Conservation (phyloP, 2,329 filamentous ascomycete genomes). For the Ramularia endophylla region DNA sequence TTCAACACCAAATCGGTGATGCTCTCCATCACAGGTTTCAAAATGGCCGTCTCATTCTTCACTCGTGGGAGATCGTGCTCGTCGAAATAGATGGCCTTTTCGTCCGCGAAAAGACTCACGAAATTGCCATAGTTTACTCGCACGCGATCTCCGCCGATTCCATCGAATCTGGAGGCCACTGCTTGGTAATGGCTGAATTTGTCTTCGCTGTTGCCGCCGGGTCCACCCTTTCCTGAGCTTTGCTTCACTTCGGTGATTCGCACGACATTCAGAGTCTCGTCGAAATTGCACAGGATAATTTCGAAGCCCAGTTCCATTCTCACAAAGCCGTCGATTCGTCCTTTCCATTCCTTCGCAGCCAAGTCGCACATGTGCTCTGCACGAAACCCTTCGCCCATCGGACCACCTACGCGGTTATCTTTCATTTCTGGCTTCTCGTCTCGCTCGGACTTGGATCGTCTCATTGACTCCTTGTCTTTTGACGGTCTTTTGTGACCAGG, state of each 20-base stretch:
- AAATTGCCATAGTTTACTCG: conserved; percentile 45
- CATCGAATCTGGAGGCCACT: conserved; percentile 38
- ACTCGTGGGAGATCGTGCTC: conserved; percentile 35
- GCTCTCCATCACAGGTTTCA: conserved; percentile 38
- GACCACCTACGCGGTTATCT: conserved; percentile 5
- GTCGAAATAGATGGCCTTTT: conserved; percentile 30
- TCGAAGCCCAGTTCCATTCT: conserved; percentile 68
- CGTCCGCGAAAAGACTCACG: conserved; percentile 42
- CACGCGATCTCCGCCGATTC: conserved; percentile 41
- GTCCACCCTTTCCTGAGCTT: conserved; percentile 6
- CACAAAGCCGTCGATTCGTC: conserved; percentile 56
- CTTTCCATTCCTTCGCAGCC: conserved; percentile 44
- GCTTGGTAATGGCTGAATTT: conserved; percentile 35
- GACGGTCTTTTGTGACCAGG: too few species aligned
- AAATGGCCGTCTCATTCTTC: conserved; percentile 29
- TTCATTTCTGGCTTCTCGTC: too few species aligned
- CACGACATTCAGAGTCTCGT: conserved; percentile 33
- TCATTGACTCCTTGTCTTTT: too few species aligned
- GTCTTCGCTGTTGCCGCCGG: conserved; percentile 9
- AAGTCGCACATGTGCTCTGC: conserved; percentile 53
- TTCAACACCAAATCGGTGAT: conserved; percentile 40
- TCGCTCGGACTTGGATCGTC: too few species aligned
- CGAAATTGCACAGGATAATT: conserved; percentile 62
- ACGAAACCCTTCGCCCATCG: conserved; percentile 46
- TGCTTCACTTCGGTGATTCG: conserved; percentile 25